phyloP scores from a whole-genome alignment of 352 stramenopile genomes.

The Pythium myriotylum region DNA sequence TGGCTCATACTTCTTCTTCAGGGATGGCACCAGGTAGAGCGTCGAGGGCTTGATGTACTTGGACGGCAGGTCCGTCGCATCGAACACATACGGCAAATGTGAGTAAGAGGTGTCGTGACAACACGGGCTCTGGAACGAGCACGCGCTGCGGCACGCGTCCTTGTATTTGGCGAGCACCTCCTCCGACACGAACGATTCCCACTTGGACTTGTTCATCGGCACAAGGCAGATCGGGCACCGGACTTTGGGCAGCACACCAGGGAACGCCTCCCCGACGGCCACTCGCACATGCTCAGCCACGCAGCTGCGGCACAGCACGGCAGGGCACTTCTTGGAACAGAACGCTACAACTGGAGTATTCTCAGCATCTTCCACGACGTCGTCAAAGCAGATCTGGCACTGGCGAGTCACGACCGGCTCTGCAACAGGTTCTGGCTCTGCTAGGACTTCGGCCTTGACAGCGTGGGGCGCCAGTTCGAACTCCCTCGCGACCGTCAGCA shows the following conservation, averaged over 20 bases:
- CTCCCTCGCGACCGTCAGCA: background rate
- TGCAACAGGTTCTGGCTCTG: slow-evolving; percentile 5
- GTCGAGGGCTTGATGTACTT: background rate
- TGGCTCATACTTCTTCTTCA: slow-evolving; percentile 3
- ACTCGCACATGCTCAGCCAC: slow-evolving; percentile 23
- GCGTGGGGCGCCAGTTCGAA: slow-evolving; percentile 4
- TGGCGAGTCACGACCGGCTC: background rate
- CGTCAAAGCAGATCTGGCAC: slow-evolving; percentile 32
- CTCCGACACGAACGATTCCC: background rate
- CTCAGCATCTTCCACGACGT: background rate
- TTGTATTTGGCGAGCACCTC: slow-evolving; percentile 13
- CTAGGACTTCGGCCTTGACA: background rate
- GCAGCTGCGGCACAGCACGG: slow-evolving; percentile 22
- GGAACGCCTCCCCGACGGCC: slow-evolving; percentile 3
- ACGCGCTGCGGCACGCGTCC: slow-evolving; percentile 17
- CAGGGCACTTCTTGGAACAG: slow-evolving; percentile 20
- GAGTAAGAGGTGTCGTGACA: slow-evolving; percentile 29
- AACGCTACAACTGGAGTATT: slow-evolving; percentile 6
- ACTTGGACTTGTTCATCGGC: slow-evolving; percentile 25
- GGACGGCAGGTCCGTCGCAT: background rate
- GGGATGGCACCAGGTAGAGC: slow-evolving; percentile 10
- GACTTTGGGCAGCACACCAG: slow-evolving; percentile 26
- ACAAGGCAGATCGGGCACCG: slow-evolving; percentile 32
- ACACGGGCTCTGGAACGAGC: slow-evolving; percentile 28
- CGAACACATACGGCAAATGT: slow-evolving; percentile 17